Percentiles rank a stretch among this genome's conserved stretches.
Evolutionary conservation across 805 yeast genomes (phyloP).

Genomic region (Debaryomyces prosopidis): DNA sequence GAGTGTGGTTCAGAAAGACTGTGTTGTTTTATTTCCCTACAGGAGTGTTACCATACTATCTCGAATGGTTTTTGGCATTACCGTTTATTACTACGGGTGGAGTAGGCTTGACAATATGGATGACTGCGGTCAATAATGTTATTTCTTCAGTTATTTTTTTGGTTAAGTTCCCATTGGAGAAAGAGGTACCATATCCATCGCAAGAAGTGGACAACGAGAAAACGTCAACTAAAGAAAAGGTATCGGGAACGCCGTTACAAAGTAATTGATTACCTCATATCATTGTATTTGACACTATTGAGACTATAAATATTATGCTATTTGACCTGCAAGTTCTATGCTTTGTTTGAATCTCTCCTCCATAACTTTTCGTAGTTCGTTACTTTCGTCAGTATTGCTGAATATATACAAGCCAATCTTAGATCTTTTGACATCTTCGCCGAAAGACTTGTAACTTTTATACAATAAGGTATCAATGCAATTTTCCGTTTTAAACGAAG

Average conservation of each 20-base stretch:
- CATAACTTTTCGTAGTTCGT: conserved; percentile 17
- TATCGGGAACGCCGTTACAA: neutral
- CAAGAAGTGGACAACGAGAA: neutral
- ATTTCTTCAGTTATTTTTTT: conserved; percentile 21
- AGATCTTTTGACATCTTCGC: conserved; percentile 11
- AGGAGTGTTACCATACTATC: conserved; percentile 53
- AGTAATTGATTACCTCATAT: no score
- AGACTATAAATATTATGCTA: neutral
- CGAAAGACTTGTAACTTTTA: conserved; percentile 7
- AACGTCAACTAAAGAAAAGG: neutral
- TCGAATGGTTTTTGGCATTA: conserved; percentile 60
- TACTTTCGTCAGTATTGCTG: conserved; percentile 2
- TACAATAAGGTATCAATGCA: conserved; percentile 2
- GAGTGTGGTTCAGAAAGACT: conserved; percentile 52
- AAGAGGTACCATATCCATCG: conserved; percentile 8
- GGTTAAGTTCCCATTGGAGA: conserved; percentile 20
- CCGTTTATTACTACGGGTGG: conserved; percentile 66
- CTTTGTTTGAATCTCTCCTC: conserved; percentile 11
- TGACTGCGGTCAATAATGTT: conserved; percentile 41
- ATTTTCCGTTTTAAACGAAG: neutral
- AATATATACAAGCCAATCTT: conserved; percentile 13
- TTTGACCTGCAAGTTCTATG: conserved; percentile 4
- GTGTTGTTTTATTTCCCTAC: conserved; percentile 61
- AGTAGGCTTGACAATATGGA: conserved; percentile 60
- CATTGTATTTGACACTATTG: neutral